Evolutionary conservation across 2,329 filamentous ascomycete species (phyloP), one percentile per base, ranked within the genome.

Genomic region (Colletotrichum salicis): DNA sequence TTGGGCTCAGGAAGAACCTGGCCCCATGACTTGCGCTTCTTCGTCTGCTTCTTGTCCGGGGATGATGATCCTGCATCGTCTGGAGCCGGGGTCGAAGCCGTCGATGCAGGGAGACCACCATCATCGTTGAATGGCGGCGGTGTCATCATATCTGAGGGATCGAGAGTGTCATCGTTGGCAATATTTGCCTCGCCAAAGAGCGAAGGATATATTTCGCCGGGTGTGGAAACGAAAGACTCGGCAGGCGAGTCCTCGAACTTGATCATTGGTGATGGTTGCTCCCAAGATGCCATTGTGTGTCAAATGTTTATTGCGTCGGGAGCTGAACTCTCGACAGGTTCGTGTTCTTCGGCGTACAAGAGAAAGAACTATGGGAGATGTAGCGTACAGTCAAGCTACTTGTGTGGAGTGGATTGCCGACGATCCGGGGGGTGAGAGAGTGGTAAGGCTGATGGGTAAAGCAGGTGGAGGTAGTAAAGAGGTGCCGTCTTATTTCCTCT

Each of bases 11-110:
- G 96, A 52, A 98, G 91, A 81, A 97, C 94, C 83, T 99, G 96
- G 61, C 96, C 96, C 96, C 96, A 99, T 60, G 96, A 98, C 86
- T 98, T 99, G 78, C 96, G 89, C 90, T 98, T 98, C 90, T 98
- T 98, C 45, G 88, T 85, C 1, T 89, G 87, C 85, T 94, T 96
- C 87, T 93, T 94, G 1, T 92, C 89, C 0, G 78, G 71, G 1
- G 77, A 70, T 10, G 29, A 29, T 13, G 66, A 45, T 24, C 51
- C 61, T n/a, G 15, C 33, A 1, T 24, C 54, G 5, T 52, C 11
- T 7, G 41, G 52, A 6, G 59, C 58, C 0, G 64, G 58, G 1
- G 77, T 67, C 7, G 75, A 57, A 5, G 75, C 67, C 5, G 63
- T 63, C 8, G 71, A 59, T 37, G 71, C 76, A 51, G 80, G 75